Conservation (phyloP, 805 yeast species). For the Candida verbasci region DNA sequence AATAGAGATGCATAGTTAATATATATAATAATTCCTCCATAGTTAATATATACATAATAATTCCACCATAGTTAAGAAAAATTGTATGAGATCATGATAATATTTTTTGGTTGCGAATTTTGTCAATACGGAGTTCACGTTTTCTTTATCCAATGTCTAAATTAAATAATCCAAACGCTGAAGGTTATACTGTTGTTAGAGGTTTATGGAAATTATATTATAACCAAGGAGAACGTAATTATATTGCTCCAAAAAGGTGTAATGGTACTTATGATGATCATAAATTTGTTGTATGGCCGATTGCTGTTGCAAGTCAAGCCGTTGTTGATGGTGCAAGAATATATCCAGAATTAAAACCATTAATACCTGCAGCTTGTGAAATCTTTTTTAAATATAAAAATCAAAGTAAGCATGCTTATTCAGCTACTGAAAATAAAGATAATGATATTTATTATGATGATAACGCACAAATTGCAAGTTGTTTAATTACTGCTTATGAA, state of each 20-base stretch:
- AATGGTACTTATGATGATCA: constrained; percentile 47
- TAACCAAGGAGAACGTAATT: constrained; percentile 32
- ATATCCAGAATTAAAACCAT: constrained; percentile 50
- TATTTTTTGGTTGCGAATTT: constrained; percentile 3
- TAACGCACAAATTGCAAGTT: constrained; percentile 70
- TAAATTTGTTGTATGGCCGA: constrained; percentile 64
- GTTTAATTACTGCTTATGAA: constrained; percentile 61
- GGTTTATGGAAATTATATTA: constrained; percentile 40
- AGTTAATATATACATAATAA: background rate
- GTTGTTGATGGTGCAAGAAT: constrained; percentile 59
- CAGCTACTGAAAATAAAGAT: constrained; percentile 58
- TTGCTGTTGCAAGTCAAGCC: constrained; percentile 62
- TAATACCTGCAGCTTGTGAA: constrained; percentile 48
- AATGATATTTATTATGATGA: constrained; percentile 71
- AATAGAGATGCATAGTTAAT: too few species aligned
- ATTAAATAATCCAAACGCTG: constrained; percentile 30
- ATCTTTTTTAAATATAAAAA: constrained; percentile 51
- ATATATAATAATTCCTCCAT: too few species aligned
- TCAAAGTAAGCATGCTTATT: constrained; percentile 49
- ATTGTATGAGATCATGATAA: too few species aligned
- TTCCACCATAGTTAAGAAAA: too few species aligned
- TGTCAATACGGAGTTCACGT: background rate
- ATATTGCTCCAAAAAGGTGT: constrained; percentile 36
- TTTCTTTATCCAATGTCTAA: constrained; percentile 1
- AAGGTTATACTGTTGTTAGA: constrained; percentile 36